phyloP scores from a whole-genome alignment of 805 yeast genomes.

The Myxozyma geophila region DNA sequence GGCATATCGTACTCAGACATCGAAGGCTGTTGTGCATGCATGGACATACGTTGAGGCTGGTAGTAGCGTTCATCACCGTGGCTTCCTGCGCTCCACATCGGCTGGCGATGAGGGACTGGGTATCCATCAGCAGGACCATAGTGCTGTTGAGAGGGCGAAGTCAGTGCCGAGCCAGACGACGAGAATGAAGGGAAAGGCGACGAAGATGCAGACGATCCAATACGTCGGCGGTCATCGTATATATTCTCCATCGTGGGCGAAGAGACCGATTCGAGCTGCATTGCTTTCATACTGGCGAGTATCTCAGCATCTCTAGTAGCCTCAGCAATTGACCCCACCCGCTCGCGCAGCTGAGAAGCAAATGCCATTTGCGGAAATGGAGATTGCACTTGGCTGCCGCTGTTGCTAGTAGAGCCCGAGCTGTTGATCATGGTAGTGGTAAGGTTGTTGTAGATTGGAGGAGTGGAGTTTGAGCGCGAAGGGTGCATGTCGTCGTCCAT shows the following conservation, averaged over 20 bases:
- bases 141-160: slow-evolving; percentile 19
- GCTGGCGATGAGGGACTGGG: slow-evolving; percentile 18
- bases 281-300: slow-evolving; percentile 28
- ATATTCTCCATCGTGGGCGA: slow-evolving; percentile 35
- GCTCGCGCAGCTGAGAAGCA: slow-evolving; percentile 10
- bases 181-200: slow-evolving; percentile 17
- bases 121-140: slow-evolving; percentile 5
- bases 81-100: slow-evolving; percentile 17
- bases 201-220: slow-evolving; percentile 10
- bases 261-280: slow-evolving; percentile 11
- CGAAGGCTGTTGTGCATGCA: slow-evolving; percentile 14
- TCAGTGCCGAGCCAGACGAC: slow-evolving; percentile 5
- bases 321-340: slow-evolving; percentile 38
- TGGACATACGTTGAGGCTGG: slow-evolving; percentile 10
- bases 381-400: slow-evolving; percentile 9
- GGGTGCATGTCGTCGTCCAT: slow-evolving; percentile 17
- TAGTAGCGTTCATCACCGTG: slow-evolving; percentile 17
- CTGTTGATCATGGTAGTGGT: slow-evolving; percentile 6
- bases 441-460: slow-evolving; percentile 21
- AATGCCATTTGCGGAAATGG: slow-evolving; percentile 20
- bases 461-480: slow-evolving; percentile 16
- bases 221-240: slow-evolving; percentile 26
- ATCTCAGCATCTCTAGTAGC: slow-evolving; percentile 45
- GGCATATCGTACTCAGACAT: slow-evolving; percentile 10
- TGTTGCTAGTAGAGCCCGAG: slow-evolving; percentile 10